A percentile compares a stretch with the other conserved stretches of the same genome.
These are phyloP conservation scores for Metschnikowia baotianmanensis DNA, from an alignment of 805 yeast species.

Conservation along the genomic window DNA sequence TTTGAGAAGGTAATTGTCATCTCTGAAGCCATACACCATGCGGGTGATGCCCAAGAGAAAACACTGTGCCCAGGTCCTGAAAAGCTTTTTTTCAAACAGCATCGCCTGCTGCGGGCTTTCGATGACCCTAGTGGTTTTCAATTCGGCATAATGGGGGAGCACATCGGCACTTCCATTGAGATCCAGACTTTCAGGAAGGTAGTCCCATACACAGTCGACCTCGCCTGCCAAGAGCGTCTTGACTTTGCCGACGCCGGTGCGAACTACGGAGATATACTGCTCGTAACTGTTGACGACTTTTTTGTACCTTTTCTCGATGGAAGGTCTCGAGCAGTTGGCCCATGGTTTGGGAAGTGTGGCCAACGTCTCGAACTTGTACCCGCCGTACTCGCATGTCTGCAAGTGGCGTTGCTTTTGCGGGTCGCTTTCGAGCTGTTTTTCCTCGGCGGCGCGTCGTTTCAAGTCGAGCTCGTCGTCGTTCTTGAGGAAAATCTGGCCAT, in stretches of 20 bases:
- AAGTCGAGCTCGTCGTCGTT: constrained; percentile 43
- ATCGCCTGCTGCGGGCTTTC: constrained; percentile 55
- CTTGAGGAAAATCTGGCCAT: constrained; percentile 69
- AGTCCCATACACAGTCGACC: constrained; percentile 88
- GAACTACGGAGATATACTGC: constrained; percentile 78
- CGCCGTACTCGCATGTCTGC: constrained; percentile 52
- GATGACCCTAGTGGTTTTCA: constrained; percentile 68
- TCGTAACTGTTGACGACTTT: constrained; percentile 64
- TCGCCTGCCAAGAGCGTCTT: constrained; percentile 80
- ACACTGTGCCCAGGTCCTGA: constrained; percentile 90
- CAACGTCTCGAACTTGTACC: constrained; percentile 83
- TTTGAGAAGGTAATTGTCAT: constrained; percentile 60
- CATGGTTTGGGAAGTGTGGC: constrained; percentile 77
- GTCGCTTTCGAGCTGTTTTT: constrained; percentile 10
- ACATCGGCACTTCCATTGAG: no score
- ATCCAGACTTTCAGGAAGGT: constrained; percentile 54
- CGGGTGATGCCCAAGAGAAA: constrained; percentile 82
- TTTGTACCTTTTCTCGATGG: constrained; percentile 64
- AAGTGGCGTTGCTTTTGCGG: constrained; percentile 29
- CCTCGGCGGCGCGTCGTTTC: constrained; percentile 25
- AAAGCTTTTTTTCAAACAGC: constrained; percentile 71
- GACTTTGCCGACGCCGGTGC: constrained; percentile 77
- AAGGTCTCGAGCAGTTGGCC: constrained; percentile 60
- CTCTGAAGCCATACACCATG: constrained; percentile 83
- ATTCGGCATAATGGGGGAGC: constrained; percentile 75